phyloP scores from a whole-genome alignment of 257 asterid genomes.

The Solanum lignicaule region DNA sequence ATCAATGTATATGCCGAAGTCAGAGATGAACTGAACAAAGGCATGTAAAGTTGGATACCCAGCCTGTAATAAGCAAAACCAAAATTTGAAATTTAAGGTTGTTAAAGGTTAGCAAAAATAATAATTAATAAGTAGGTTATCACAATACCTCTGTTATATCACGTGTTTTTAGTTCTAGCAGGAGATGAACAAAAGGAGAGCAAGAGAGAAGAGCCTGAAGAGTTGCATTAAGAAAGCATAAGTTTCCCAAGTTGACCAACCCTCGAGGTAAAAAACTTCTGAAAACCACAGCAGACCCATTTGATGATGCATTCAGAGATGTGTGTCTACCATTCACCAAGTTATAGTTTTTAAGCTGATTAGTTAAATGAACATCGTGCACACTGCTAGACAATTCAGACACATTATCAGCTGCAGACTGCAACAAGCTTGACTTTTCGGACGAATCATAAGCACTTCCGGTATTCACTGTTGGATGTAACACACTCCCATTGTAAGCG shows the following conservation, averaged over 20 bases:
- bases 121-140: neutral
- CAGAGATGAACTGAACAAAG: slow-evolving; percentile 67
- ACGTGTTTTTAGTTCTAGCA: slow-evolving; percentile 47
- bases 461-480: slow-evolving; percentile 6
- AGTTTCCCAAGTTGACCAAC: slow-evolving; percentile 68
- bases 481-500: slow-evolving; percentile 7
- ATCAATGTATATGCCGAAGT: slow-evolving; percentile 41
- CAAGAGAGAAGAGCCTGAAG: slow-evolving; percentile 77
- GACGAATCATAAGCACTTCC: slow-evolving; percentile 1
- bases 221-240: slow-evolving; percentile 75
- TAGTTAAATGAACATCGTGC: slow-evolving; percentile 10
- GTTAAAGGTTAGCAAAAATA: neutral
- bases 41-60: slow-evolving; percentile 69
- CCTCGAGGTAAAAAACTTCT: slow-evolving; percentile 60
- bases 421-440: slow-evolving; percentile 12
- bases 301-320: slow-evolving; percentile 18
- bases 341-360: slow-evolving; percentile 20
- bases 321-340: slow-evolving; percentile 6
- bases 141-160: slow-evolving; percentile 49
- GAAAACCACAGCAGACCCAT: slow-evolving; percentile 20
- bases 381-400: slow-evolving; percentile 16
- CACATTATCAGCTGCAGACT: slow-evolving; percentile 7
- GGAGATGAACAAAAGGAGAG: slow-evolving; percentile 51
- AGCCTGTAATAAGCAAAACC: slow-evolving; percentile 32
- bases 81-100: neutral